Base-by-base conservation (phyloP, 345 rosid species). In the Passiflora organensis region DNA sequence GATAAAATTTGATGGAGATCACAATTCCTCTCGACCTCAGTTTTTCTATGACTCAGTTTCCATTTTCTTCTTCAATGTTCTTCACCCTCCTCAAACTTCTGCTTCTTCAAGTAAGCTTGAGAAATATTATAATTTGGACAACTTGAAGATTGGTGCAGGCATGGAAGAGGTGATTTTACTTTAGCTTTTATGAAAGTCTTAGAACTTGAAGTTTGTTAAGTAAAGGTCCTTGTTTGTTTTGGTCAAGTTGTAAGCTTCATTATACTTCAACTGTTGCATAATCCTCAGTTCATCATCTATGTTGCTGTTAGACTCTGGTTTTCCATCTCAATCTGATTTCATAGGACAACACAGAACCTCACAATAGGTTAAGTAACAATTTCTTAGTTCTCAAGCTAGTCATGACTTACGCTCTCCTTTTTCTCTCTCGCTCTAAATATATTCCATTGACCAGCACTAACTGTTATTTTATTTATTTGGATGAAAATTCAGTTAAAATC, bases 1-100 rank as follows among this genome's bases (percentile, higher is more conserved):
- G 64, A 86, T 93, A 64, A 86, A 81, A 73, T 93, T 93, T 67
- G 91, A 93, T 60, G 99, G 96, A 50, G 96, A 93, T 62, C 96
- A 89, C 72, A 93, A 93, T 70, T 77, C 96, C 37, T 84, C 99
- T 18, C 72, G 99, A 65, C 96, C 99, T 17, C 96, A 86, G 44
- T 86, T 78, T 64, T 93, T 75, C 66, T 89, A 86, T 53, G 95
- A 93, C 72, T 93, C 99, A 1, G 96, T 93, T 58, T 86, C 96
- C 67, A 73, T 84, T 66, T 93, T 93, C 87, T 89, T 93, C 79
- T 80, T 72, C 78, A 89, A 83, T 64, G 81, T 89, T 55, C 86
- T 93, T 56, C 94, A 67, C 56, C 99, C 99, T 44, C 99, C 99
- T 71, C 87, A 59, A 58, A 66, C 64, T 47, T 66, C 84, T 56